Evolutionary conservation across 164 flowering plant species (phyloP).

Genomic region (Umbilicus rupestris): DNA sequence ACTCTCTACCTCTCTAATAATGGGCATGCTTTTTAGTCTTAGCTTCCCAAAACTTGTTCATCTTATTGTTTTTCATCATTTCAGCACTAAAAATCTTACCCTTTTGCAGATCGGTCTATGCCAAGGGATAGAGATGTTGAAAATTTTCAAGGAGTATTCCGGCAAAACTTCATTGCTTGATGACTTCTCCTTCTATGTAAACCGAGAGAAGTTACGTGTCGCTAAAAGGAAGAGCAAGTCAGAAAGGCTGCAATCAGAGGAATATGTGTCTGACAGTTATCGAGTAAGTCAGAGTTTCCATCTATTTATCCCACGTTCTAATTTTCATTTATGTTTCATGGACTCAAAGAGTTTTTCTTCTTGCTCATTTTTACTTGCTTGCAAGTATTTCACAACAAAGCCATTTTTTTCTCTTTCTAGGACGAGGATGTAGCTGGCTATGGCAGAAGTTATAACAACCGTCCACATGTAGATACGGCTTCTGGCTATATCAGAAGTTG

Average conservation of each 20-base stretch:
- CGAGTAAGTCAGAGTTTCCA: conserved; percentile 18
- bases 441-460: too few relatives aligned
- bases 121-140: conserved; percentile 60
- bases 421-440: conserved; percentile 12
- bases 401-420: not conserved
- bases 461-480: too few relatives aligned
- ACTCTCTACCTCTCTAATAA: conserved; percentile 11
- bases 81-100: too few relatives aligned
- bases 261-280: conserved; percentile 10
- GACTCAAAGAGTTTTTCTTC: not conserved
- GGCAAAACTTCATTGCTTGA: conserved; percentile 49
- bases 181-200: conserved; percentile 66
- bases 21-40: not conserved
- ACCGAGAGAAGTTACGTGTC: conserved; percentile 33
- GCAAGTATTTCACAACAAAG: conserved; percentile 11
- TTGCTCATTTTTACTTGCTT: not conserved
- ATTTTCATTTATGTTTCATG: not conserved
- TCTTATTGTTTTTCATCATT: too few relatives aligned
- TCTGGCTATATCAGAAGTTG: conserved; percentile 13
- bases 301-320: not conserved
- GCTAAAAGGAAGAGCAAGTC: conserved; percentile 26
- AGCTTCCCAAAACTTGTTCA: not conserved
- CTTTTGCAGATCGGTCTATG: conserved; percentile 43
- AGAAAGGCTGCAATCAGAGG: conserved; percentile 17
- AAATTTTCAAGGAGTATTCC: conserved; percentile 47